A percentile compares a stretch with the other conserved stretches of the same genome.
Evolutionary conservation across 1,284 basidiomycete genomes (phyloP).

Genomic region (Pseudozyma tsukubaensis): DNA sequence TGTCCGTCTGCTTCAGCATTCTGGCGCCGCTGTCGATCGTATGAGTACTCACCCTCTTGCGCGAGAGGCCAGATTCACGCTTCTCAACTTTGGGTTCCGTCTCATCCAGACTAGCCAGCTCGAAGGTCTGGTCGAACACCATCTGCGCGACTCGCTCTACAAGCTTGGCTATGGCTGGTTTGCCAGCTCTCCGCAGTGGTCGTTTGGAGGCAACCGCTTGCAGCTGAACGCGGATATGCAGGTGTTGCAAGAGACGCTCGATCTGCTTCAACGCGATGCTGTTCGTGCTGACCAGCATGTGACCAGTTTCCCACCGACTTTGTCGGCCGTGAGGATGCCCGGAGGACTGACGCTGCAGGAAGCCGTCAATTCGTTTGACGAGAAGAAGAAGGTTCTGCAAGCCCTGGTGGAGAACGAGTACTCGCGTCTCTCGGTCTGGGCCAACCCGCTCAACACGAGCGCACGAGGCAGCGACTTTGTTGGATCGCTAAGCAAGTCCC

Average conservation of each 20-base stretch:
- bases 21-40: conserved; percentile 46
- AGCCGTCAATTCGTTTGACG: conserved; percentile 32
- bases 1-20: conserved; percentile 82
- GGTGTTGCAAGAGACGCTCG: conserved; percentile 84
- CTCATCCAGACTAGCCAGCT: conserved; percentile 86
- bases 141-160: conserved; percentile 82
- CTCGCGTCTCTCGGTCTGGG: conserved; percentile 86
- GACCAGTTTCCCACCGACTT: conserved; percentile 53
- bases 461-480: conserved; percentile 72
- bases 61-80: conserved; percentile 86
- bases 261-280: conserved; percentile 79
- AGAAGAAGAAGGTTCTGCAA: conserved; percentile 72
- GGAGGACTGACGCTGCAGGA: conserved; percentile 51
- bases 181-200: conserved; percentile 75
- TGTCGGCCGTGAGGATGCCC: conserved; percentile 44
- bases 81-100: conserved; percentile 93
- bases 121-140: conserved; percentile 84
- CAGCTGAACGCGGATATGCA: conserved; percentile 90
- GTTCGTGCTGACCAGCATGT: conserved; percentile 72
- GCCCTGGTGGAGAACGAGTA: conserved; percentile 92
- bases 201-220: conserved; percentile 89
- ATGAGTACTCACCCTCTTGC: conserved; percentile 89
- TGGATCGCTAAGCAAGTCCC: conserved; percentile 69
- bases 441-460: conserved; percentile 82
- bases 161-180: conserved; percentile 90